A percentile compares a stretch with the other conserved stretches of the same genome.
Conservation (phyloP, 805 yeast genomes). For the Metschnikowia noctiluminum region DNA sequence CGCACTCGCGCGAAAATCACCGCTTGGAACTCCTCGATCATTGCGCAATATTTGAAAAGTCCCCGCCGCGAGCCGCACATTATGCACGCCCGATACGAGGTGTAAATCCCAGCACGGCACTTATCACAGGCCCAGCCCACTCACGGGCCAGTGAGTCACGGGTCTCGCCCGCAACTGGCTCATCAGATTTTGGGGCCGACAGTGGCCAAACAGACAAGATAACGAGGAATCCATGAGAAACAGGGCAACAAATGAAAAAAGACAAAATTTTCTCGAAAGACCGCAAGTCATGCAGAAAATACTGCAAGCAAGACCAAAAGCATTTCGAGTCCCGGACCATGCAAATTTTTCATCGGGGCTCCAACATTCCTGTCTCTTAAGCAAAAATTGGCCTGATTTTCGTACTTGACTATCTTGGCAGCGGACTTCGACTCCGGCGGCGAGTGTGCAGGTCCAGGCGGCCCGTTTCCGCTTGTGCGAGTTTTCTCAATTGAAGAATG, state of each 20-base stretch:
- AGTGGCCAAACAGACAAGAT: no score
- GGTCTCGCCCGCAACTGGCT: neutral
- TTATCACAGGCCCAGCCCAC: neutral
- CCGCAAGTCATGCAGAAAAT: neutral
- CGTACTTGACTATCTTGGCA: neutral
- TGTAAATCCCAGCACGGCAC: neutral
- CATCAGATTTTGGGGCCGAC: no score
- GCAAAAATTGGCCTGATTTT: no score
- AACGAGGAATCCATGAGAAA: no score
- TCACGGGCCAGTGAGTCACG: neutral
- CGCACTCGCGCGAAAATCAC: conserved; percentile 6
- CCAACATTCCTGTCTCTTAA: no score
- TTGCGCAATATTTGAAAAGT: neutral
- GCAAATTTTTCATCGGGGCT: no score
- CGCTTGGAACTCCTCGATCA: neutral
- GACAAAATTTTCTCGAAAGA: neutral
- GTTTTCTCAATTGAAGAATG: neutral
- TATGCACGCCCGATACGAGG: neutral
- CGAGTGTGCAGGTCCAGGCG: neutral
- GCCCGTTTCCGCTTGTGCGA: neutral
- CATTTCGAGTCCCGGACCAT: no score
- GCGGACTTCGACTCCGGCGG: neutral
- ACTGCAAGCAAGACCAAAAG: no score
- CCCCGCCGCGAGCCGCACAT: conserved; percentile 7
- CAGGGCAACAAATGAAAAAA: neutral